These are phyloP conservation scores for Paramecium biaurelia DNA, from an alignment of 73 alveolate genomes.

Conservation along the genomic window DNA sequence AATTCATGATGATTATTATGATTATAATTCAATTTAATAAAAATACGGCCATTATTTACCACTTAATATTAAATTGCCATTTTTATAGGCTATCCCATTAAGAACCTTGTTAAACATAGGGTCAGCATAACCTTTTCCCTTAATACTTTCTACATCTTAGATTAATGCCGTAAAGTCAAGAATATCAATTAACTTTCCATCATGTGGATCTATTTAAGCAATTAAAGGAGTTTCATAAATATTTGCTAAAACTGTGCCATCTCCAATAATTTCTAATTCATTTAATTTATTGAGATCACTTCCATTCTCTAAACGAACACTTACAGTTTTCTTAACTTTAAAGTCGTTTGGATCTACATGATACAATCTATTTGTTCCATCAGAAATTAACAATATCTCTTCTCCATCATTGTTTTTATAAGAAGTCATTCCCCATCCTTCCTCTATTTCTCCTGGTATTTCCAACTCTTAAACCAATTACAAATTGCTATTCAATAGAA, in stretches of 20 bases:
- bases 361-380: conserved; percentile 39
- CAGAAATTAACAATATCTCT: background rate
- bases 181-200: background rate
- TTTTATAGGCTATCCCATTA: conserved; percentile 22
- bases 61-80: background rate
- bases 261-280: conserved; percentile 1
- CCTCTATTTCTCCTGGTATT: background rate
- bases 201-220: conserved; percentile 10
- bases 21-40: conserved; percentile 3
- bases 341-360: conserved; percentile 26
- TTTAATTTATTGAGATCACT: background rate
- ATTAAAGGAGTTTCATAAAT: conserved; percentile 18
- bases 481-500: background rate
- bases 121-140: conserved; percentile 17
- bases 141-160: background rate
- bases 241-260: conserved; percentile 19
- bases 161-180: background rate
- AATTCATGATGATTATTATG: background rate
- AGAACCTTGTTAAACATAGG: conserved; percentile 30
- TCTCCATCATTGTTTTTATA: background rate
- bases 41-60: conserved; percentile 51
- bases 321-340: background rate
- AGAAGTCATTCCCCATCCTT: conserved; percentile 47
- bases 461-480: background rate
- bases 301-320: background rate